Percentiles rank a stretch among this genome's conserved stretches.
phyloP scores from a whole-genome alignment of 192 early-diverging fungal species.

The Backusella parvicylindrica region DNA sequence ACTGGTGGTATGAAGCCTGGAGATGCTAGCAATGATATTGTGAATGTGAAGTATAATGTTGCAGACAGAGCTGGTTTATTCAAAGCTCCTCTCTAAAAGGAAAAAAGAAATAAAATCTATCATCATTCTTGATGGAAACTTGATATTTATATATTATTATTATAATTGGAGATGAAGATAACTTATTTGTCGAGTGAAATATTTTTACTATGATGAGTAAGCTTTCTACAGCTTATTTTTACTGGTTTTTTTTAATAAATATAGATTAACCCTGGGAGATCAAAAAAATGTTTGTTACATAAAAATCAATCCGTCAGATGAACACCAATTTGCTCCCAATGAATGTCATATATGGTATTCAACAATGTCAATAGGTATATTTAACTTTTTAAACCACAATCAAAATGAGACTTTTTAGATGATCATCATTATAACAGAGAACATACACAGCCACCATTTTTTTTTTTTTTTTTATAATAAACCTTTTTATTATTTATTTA shows the following conservation, averaged over 20 bases:
- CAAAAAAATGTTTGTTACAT: no score
- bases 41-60: conserved; percentile 23
- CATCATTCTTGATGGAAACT: not conserved
- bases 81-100: not conserved
- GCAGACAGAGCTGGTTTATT: conserved; percentile 18
- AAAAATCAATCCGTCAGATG: not conserved
- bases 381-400: no score
- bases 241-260: no score
- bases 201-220: no score
- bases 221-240: no score
- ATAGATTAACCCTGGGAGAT: no score
- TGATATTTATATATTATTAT: not conserved
- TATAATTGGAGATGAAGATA: no score
- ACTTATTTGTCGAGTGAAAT: no score
- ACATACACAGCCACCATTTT: not conserved
- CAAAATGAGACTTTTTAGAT: not conserved
- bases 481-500: not conserved
- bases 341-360: not conserved
- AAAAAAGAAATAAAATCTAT: not conserved
- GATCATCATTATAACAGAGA: not conserved
- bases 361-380: not conserved
- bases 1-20: conserved; percentile 52
- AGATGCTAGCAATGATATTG: conserved; percentile 7
- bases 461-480: not conserved
- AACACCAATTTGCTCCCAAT: not conserved